Conservation (phyloP, 495 filamentous ascomycete genomes). For the Acidomyces sp. region DNA sequence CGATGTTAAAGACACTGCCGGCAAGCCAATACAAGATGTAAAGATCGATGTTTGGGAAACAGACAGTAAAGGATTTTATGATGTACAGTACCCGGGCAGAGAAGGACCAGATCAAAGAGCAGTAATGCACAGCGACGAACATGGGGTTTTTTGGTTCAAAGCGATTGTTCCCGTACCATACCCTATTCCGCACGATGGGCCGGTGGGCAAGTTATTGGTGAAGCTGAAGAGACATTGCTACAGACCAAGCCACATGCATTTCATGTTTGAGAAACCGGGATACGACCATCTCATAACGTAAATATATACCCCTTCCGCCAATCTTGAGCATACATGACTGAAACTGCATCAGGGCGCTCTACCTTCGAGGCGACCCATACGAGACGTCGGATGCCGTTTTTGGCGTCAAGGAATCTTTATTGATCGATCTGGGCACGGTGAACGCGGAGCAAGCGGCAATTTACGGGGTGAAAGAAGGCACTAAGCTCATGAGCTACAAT, state of each 20-base stretch:
- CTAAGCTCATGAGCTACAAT: constrained; percentile 46
- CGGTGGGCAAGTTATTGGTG: constrained; percentile 66
- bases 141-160: constrained; percentile 78
- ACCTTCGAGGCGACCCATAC: constrained; percentile 71
- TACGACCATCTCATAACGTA: constrained; percentile 82
- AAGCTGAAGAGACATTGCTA: constrained; percentile 63
- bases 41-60: constrained; percentile 94
- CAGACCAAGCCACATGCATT: constrained; percentile 83
- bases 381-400: constrained; percentile 88
- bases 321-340: constrained; percentile 1
- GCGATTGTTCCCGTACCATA: constrained; percentile 80
- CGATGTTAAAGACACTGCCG: constrained; percentile 54
- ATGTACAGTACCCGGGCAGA: constrained; percentile 67
- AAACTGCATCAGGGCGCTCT: constrained; percentile 48
- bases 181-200: constrained; percentile 80
- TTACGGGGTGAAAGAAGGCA: constrained; percentile 42
- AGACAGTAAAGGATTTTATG: constrained; percentile 73
- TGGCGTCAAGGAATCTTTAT: constrained; percentile 74
- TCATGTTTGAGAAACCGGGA: constrained; percentile 81
- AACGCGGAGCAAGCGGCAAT: constrained; percentile 45
- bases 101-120: constrained; percentile 66
- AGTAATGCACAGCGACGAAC: constrained; percentile 54
- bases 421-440: constrained; percentile 57
- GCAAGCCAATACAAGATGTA: constrained; percentile 52
- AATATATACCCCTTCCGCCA: constrained; percentile 30